phyloP scores from a whole-genome alignment of 1,284 basidiomycete species.

The Sanghuangporus baumii region DNA sequence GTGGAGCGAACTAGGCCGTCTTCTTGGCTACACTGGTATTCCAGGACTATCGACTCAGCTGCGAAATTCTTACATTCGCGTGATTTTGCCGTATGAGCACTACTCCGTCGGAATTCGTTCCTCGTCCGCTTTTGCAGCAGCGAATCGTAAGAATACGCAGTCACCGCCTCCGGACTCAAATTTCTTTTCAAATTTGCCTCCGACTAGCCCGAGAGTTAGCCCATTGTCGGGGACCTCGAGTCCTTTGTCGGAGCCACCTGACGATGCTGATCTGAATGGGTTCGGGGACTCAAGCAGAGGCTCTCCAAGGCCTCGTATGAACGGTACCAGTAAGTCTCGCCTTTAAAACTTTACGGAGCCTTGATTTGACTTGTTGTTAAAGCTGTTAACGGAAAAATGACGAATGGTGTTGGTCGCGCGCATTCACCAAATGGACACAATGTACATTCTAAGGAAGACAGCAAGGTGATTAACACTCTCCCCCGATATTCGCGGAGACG shows the following conservation, averaged over 20 bases:
- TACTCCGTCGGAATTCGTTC: conserved; percentile 77
- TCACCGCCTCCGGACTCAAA: conserved; percentile 19
- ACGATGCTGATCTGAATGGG: conserved; percentile 60
- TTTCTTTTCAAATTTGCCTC: conserved; percentile 6
- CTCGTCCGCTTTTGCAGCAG: conserved; percentile 41
- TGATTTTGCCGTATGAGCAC: conserved; percentile 92
- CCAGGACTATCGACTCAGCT: conserved; percentile 83
- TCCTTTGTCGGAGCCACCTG: conserved; percentile 72
- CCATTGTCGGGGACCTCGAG: conserved; percentile 69
- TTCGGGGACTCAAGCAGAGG: conserved; percentile 22
- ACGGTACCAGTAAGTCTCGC: conserved; percentile 29
- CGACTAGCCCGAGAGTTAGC: conserved; percentile 55
- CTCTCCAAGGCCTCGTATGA: conserved; percentile 31
- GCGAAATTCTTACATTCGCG: conserved; percentile 84
- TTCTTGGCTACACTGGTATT: conserved; percentile 77
- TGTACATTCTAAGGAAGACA: conserved; percentile 10
- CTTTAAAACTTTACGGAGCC: background rate
- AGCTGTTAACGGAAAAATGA: conserved; percentile 10
- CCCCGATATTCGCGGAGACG: background rate
- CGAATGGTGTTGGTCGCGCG: conserved; percentile 5
- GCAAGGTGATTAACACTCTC: background rate
- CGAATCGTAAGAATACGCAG: conserved; percentile 8
- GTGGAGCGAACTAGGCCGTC: conserved; percentile 82
- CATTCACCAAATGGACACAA: background rate
- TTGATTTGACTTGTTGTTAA: background rate